These are phyloP conservation scores for Phragmites australis DNA, from an alignment of 176 grass and related monocot genomes.

Conservation along the genomic window DNA sequence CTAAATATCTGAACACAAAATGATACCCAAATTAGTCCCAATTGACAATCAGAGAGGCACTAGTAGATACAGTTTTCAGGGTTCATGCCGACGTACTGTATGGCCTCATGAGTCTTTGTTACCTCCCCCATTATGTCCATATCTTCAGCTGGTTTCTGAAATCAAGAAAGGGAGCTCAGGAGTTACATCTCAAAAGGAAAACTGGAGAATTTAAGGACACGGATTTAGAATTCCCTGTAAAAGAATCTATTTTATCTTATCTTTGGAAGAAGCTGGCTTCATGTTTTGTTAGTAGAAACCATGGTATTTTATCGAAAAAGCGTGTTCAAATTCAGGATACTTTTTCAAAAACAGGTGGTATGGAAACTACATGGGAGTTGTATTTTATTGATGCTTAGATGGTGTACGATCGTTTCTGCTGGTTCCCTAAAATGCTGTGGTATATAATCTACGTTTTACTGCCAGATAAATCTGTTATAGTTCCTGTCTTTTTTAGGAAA, in stretches of 20 bases:
- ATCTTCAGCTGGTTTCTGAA: slow-evolving; percentile 74
- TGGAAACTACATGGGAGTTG: background rate
- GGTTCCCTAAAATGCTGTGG: background rate
- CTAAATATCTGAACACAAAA: slow-evolving; percentile 58
- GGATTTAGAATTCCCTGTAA: background rate
- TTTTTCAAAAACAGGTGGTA: background rate
- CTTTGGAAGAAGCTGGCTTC: background rate
- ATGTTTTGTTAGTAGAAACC: background rate
- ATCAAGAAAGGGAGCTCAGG: slow-evolving; percentile 22
- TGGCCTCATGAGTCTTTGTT: slow-evolving; percentile 66
- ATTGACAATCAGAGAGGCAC: background rate
- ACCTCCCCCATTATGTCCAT: slow-evolving; percentile 72
- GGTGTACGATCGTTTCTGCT: slow-evolving; percentile 17
- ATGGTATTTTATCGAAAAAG: background rate
- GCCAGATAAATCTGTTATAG: background rate
- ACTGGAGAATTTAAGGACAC: background rate
- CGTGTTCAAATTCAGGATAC: background rate
- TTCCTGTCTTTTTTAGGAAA: background rate
- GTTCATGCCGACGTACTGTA: slow-evolving; percentile 69
- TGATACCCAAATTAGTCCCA: slow-evolving; percentile 23
- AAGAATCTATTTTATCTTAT: background rate
- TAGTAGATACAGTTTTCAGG: background rate
- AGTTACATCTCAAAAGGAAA: background rate
- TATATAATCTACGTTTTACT: background rate
- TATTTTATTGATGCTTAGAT: background rate